These are phyloP conservation scores for Meredithiella fracta DNA, from an alignment of 2,329 filamentous ascomycete species.

Conservation along the genomic window DNA sequence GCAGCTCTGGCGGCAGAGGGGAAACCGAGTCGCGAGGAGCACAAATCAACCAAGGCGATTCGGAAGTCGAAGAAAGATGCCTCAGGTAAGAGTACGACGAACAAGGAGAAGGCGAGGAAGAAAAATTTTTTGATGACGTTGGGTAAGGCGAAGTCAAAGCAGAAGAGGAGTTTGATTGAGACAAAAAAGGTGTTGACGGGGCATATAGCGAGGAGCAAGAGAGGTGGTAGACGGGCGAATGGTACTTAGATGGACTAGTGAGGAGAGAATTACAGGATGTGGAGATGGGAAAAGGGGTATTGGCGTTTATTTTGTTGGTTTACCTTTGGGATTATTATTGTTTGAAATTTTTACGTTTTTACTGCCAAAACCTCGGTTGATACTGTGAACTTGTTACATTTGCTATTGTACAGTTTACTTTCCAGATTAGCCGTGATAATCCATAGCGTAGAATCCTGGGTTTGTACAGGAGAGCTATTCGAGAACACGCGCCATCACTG, in stretches of 20 bases:
- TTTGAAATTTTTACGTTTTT: not conserved
- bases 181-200: slow-evolving; percentile 64
- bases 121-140: slow-evolving; percentile 99
- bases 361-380: no score
- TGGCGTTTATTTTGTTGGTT: not conserved
- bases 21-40: slow-evolving; percentile 59
- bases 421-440: no score
- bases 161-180: slow-evolving; percentile 83
- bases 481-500: no score
- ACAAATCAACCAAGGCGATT: slow-evolving; percentile 72
- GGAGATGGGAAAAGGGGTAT: not conserved
- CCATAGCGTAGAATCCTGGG: no score
- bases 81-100: slow-evolving; percentile 89
- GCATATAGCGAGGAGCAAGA: slow-evolving; percentile 69
- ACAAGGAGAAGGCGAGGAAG: slow-evolving; percentile 87
- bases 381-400: no score
- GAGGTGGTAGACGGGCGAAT: slow-evolving; percentile 69
- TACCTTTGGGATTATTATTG: not conserved
- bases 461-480: no score
- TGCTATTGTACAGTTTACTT: no score
- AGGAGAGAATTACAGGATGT: no score
- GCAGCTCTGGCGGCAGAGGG: slow-evolving; percentile 69
- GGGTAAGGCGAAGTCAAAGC: slow-evolving; percentile 87
- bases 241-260: slow-evolving; percentile 19
- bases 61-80: slow-evolving; percentile 73